Conservation (phyloP, 306 rosid genomes). For the Macrotyloma uniflorum region DNA sequence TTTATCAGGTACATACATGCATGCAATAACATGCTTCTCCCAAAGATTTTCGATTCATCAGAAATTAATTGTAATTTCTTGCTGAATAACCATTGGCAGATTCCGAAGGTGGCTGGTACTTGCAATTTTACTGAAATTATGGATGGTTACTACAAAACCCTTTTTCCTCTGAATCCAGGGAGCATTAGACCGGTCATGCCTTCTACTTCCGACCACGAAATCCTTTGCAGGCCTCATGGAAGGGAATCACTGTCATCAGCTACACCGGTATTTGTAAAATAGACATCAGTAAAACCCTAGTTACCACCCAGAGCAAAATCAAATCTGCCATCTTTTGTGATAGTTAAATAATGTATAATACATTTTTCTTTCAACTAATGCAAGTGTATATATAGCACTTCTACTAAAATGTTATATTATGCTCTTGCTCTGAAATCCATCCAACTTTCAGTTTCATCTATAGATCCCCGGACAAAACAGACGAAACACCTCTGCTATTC, state of each 20-base stretch:
- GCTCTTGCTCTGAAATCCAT: too few species aligned
- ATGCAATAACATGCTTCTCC: not conserved
- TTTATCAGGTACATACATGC: slow-evolving; percentile 64
- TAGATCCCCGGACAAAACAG: not conserved
- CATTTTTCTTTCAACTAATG: not conserved
- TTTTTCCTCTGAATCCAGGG: slow-evolving; percentile 90
- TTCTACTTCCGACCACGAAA: slow-evolving; percentile 50
- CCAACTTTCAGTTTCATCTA: too few species aligned
- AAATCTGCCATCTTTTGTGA: not conserved
- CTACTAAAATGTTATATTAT: not conserved
- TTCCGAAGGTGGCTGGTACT: slow-evolving; percentile 81
- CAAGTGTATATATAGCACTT: not conserved
- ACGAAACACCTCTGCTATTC: not conserved
- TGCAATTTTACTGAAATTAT: slow-evolving; percentile 73
- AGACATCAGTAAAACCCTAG: not conserved
- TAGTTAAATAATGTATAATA: not conserved
- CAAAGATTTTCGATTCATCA: not conserved
- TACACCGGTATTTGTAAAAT: not conserved
- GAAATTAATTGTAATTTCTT: not conserved
- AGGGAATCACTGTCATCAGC: slow-evolving; percentile 54
- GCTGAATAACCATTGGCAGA: slow-evolving; percentile 42
- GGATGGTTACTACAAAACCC: slow-evolving; percentile 87
- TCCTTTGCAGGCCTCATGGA: slow-evolving; percentile 59
- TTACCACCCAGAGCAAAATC: not conserved
- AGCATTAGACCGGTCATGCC: slow-evolving; percentile 76